phyloP scores from a whole-genome alignment of 2,329 filamentous ascomycete species.

The Colletotrichum falcatum region DNA sequence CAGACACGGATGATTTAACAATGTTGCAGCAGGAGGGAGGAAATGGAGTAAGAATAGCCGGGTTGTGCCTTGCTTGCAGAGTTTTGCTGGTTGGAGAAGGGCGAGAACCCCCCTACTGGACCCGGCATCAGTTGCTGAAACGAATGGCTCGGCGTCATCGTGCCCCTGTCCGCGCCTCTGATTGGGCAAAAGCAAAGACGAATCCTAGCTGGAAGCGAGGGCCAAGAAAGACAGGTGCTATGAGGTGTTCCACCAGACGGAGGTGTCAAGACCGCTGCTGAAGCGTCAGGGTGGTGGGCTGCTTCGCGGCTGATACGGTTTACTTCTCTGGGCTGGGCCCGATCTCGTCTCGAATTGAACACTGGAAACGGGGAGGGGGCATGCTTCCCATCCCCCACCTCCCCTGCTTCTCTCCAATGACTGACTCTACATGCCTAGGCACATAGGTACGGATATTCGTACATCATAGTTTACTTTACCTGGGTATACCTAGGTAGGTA shows the following conservation, averaged over 20 bases:
- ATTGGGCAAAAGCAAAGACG: slow-evolving; percentile 24
- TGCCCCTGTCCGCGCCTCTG: slow-evolving; percentile 4
- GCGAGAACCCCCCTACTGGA: background rate
- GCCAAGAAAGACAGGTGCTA: background rate
- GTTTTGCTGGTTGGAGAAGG: slow-evolving; percentile 20
- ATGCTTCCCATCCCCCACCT: background rate
- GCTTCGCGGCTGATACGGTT: slow-evolving; percentile 21
- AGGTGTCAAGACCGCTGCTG: slow-evolving; percentile 6
- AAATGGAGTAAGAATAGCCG: slow-evolving; percentile 30
- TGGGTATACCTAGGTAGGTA: too few relatives aligned
- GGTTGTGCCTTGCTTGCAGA: slow-evolving; percentile 36
- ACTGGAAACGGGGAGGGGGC: slow-evolving; percentile 6
- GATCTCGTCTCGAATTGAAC: slow-evolving; percentile 14
- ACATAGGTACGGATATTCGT: too few relatives aligned
- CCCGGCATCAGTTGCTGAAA: slow-evolving; percentile 27
- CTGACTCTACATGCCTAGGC: too few relatives aligned
- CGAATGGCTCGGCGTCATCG: slow-evolving; percentile 29
- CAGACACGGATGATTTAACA: too few relatives aligned
- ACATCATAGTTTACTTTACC: too few relatives aligned
- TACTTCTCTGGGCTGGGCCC: background rate
- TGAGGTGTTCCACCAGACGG: background rate
- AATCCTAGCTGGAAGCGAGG: background rate
- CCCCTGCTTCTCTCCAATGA: background rate
- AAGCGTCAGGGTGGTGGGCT: background rate
- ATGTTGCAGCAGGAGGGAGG: background rate